phyloP scores from a whole-genome alignment of 345 rosid species.

The Citrus cavaleriei region DNA sequence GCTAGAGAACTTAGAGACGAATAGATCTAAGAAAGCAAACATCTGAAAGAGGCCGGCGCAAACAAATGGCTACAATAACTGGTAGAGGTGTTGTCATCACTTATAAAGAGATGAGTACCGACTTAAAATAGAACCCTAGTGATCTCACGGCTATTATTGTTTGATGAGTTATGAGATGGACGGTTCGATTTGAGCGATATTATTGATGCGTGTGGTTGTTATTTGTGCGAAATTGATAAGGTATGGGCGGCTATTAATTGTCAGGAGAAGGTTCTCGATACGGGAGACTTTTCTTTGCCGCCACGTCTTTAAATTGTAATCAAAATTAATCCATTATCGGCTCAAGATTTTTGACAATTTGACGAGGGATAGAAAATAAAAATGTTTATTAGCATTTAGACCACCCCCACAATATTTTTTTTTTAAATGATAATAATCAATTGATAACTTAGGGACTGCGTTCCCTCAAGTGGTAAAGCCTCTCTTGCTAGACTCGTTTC shows the following conservation, averaged over 20 bases:
- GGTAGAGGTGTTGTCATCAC: fast-evolving
- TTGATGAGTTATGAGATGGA: constrained; percentile 1
- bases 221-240: neutral
- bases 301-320: neutral
- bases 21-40: neutral
- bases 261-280: constrained; percentile 6
- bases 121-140: neutral
- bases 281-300: neutral
- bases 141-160: constrained; percentile 24
- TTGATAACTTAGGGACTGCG: too few species aligned
- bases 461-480: too few species aligned
- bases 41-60: too few species aligned
- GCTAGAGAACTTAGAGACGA: neutral
- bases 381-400: too few species aligned
- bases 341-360: too few species aligned
- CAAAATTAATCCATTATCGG: too few species aligned
- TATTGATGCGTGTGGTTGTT: neutral
- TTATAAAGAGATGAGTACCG: neutral
- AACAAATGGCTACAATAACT: fast-evolving
- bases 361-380: too few species aligned
- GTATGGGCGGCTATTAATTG: constrained; percentile 7
- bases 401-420: too few species aligned
- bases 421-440: too few species aligned
- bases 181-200: constrained; percentile 19
- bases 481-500: too few species aligned